Base-by-base conservation (phyloP, 2,329 filamentous ascomycete genomes). In the Nakataea oryzae region DNA sequence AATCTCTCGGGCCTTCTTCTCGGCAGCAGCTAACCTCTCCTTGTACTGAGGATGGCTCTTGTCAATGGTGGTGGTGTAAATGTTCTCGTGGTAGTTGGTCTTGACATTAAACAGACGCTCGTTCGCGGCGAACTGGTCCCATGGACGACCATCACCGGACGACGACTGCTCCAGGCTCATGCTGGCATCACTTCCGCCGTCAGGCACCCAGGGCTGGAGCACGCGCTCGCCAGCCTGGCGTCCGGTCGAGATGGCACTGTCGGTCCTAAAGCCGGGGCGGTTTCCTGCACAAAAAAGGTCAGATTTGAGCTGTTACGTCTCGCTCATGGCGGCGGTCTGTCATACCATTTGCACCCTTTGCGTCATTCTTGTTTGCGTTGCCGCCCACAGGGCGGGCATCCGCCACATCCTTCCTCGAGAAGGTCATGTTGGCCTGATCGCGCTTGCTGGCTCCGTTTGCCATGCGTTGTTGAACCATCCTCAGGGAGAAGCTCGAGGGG, bases 111-210 rank as follows among this genome's bases (percentile, higher is more conserved):
- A 97, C 32, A 91, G 85, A 62, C 86, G 83, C 75, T 96, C 90
- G 70, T 97, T 97, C 65, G 84, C 87, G 63, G 90, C 89, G 70
- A 99, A 99, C 73, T 99, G 95, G 72, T 99, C 93, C 95, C 95
- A 99, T 12, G 76, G 78, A 8, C 76, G 34, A 8, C 76, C 78
- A 21, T 74, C 70, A 61, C 72, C 74, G n/a, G 72, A 68, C 2
- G 79, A 70, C 57, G 79, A 68, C 60, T 78, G 84, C 69, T 95
- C 91, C 28, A 97, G 80, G 58, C 88, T 88, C 66, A 90, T 80
- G 70, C 93, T 88, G 54, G 84, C 73, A 30, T 82, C 81, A 65
- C 87, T 86, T 5, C 79, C 74, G 21, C 81, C 74, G 66, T 86
- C 87, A 8, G 90, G 86, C 62, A 92, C 85, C 92, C 93, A 97